phyloP scores from a whole-genome alignment of 1,284 basidiomycete genomes.

The Heliocybe sulcata region DNA sequence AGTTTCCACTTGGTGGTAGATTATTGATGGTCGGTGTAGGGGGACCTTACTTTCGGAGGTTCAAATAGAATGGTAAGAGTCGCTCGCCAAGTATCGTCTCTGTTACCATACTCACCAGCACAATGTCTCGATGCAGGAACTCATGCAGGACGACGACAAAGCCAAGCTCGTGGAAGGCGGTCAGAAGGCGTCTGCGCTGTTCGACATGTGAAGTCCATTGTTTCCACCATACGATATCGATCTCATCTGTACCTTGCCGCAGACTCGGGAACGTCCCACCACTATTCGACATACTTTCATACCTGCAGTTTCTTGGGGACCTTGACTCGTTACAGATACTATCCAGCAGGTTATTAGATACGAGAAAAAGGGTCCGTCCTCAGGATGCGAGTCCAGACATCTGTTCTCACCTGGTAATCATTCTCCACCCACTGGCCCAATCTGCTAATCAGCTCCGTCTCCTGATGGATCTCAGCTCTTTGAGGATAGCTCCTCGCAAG shows the following conservation, averaged over 20 bases:
- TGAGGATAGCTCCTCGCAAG: background rate
- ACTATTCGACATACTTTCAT: constrained; percentile 12
- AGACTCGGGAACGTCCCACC: constrained; percentile 15
- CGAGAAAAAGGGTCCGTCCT: background rate
- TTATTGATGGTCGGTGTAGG: constrained; percentile 2
- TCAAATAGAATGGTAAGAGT: constrained; percentile 9
- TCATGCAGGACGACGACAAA: constrained; percentile 13
- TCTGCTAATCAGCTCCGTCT: background rate
- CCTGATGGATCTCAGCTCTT: background rate
- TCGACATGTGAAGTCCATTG: constrained; percentile 12
- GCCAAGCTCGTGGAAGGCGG: constrained; percentile 6
- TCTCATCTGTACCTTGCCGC: background rate
- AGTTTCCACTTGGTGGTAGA: no score
- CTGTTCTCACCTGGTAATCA: background rate
- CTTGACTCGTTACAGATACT: constrained; percentile 6
- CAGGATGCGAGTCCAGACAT: background rate
- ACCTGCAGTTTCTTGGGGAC: constrained; percentile 8
- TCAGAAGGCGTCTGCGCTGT: constrained; percentile 8
- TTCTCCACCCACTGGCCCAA: background rate
- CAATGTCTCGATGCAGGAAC: constrained; percentile 7
- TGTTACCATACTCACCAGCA: background rate
- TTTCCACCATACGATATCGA: background rate
- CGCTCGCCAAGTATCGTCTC: background rate
- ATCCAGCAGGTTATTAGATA: constrained; percentile 7
- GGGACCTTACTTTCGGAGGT: constrained; percentile 12